Base-by-base conservation (phyloP, 2,329 filamentous ascomycete species). In the Laburnicola sp. region DNA sequence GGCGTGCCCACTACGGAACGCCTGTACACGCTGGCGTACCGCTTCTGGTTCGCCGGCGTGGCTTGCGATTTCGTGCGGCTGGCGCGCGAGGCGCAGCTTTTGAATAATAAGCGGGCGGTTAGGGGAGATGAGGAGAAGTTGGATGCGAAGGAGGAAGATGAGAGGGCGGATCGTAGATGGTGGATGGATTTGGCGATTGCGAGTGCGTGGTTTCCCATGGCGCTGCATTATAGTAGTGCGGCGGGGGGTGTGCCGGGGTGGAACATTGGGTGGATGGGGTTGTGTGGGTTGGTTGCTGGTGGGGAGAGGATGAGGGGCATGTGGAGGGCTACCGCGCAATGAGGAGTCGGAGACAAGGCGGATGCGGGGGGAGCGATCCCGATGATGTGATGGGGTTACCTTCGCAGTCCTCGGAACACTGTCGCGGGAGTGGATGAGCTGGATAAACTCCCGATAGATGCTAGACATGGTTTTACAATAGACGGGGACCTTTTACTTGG, bases 191-290 rank as follows among this genome's bases (percentile, higher is more conserved):
- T 72, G 25, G 65, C 76, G 51, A 74, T 76, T 58, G 72, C 74
- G 28, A 50, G 70, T 31, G 71, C 69, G 42, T 78, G 75, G 75
- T 68, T 76, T 48, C 75, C 75, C 1, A 72, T 77, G 59, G 75
- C 75, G 9, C 54, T 70, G 51, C 74, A 78, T 38, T 76, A 72
- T 48, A 70, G 70, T 41, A 70, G 66, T 44, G 63, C 62, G 22
- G 66, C 57, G 10, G 68, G 65, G 23, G 75, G 75, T 0, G 49
- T 78, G 22, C 75, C 75, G 0, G 74, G 75, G 2, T 76, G 74
- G 69, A 76, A 76, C 56, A 36, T 76, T 52, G 75, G 75, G 1
- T 61, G 69, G 44, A 76, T 77, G 75, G 75, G 75, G 0, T 54
- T 69, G 26, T 74, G 70, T 60, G 75, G 75, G 43, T 59, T 69